These are phyloP conservation scores for Biscogniauxia sp. DNA, from an alignment of 2,329 filamentous ascomycete genomes.

Conservation along the genomic window DNA sequence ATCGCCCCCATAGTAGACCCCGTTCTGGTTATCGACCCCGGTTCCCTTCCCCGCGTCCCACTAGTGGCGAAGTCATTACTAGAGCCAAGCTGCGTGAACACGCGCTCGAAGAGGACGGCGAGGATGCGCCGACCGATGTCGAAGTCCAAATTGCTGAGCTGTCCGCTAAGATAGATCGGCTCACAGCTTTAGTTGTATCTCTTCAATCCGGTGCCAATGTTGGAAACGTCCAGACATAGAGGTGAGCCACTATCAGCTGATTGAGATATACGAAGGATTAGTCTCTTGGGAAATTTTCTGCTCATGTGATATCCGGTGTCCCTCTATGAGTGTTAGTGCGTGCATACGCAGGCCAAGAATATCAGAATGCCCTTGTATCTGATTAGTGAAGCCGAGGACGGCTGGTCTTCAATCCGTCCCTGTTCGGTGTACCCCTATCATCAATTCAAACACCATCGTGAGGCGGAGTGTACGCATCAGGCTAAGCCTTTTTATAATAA, in stretches of 20 bases:
- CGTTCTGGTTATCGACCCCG: slow-evolving; percentile 23
- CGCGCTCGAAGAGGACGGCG: slow-evolving; percentile 34
- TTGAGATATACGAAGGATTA: background rate
- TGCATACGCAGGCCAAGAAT: background rate
- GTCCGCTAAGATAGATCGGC: slow-evolving; percentile 55
- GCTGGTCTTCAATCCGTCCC: background rate
- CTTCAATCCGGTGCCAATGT: slow-evolving; percentile 39
- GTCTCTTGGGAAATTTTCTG: no score
- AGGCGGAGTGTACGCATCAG: background rate
- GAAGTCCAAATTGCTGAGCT: slow-evolving; percentile 56
- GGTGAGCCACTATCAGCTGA: background rate
- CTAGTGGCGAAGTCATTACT: slow-evolving; percentile 23
- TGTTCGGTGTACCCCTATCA: background rate
- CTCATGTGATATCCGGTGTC: no score
- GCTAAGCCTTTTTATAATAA: background rate
- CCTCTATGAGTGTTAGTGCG: background rate
- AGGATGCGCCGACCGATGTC: slow-evolving; percentile 38
- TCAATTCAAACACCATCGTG: background rate
- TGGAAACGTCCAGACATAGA: slow-evolving; percentile 22
- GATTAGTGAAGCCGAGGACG: background rate
- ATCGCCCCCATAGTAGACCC: slow-evolving; percentile 21
- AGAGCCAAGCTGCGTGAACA: slow-evolving; percentile 17
- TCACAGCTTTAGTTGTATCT: slow-evolving; percentile 51
- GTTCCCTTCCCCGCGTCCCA: slow-evolving; percentile 22
- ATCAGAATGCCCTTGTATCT: background rate